phyloP scores from a whole-genome alignment of 805 yeast species.

The Metschnikowia lochheadii region DNA sequence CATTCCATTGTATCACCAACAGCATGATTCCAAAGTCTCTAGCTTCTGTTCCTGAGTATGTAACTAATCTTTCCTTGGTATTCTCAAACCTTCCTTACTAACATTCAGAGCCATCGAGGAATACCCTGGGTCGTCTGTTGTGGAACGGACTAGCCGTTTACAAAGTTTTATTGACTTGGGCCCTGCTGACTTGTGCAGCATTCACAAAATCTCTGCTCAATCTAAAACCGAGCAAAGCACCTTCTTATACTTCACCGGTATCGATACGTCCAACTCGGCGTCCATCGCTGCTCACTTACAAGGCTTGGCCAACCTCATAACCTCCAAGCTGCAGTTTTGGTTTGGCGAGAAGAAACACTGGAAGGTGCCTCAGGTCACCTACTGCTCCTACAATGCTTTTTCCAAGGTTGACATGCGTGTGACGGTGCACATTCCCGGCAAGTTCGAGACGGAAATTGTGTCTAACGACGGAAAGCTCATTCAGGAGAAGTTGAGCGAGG shows the following conservation, averaged over 20 bases:
- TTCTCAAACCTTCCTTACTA: constrained; percentile 12
- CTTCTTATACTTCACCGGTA: constrained; percentile 68
- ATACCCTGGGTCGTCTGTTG: constrained; percentile 53
- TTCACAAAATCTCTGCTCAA: constrained; percentile 40
- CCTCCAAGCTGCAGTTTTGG: constrained; percentile 65
- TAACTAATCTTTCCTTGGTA: constrained; percentile 3
- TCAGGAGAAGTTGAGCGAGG: constrained; percentile 44
- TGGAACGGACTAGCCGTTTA: constrained; percentile 60
- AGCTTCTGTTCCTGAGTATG: constrained; percentile 39
- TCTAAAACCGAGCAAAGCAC: constrained; percentile 59
- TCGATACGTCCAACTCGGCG: constrained; percentile 72
- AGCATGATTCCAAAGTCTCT: constrained; percentile 34
- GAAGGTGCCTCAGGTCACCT: constrained; percentile 68
- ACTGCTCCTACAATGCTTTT: constrained; percentile 59
- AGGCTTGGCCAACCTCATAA: constrained; percentile 59
- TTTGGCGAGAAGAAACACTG: constrained; percentile 69
- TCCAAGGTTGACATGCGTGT: constrained; percentile 67
- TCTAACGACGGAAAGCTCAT: constrained; percentile 50
- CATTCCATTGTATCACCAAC: not conserved
- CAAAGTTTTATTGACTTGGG: constrained; percentile 63
- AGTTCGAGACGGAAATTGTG: constrained; percentile 52
- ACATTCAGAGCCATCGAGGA: constrained; percentile 46
- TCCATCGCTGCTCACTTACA: constrained; percentile 74
- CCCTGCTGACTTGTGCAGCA: constrained; percentile 61
- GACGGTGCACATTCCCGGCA: constrained; percentile 72